A percentile compares a stretch with the other conserved stretches of the same genome.
These are phyloP conservation scores for Ocimum tenuiflorum DNA, from an alignment of 257 asterid species.

Conservation along the genomic window DNA sequence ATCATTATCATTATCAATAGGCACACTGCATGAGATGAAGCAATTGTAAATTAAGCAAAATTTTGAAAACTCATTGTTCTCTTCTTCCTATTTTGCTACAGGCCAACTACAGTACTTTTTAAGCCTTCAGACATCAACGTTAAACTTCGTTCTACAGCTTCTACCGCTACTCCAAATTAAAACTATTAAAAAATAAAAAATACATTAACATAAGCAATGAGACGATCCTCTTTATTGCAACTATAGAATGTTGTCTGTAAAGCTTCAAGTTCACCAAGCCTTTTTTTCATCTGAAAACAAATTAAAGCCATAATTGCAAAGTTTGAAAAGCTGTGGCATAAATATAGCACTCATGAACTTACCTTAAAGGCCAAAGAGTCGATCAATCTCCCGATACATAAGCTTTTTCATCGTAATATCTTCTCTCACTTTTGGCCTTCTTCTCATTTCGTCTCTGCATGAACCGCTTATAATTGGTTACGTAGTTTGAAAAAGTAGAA, in stretches of 20 bases:
- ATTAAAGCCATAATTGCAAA: conserved; percentile 7
- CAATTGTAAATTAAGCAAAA: too few relatives aligned
- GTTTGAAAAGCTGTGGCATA: neutral
- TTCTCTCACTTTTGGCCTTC: conserved; percentile 78
- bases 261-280: conserved; percentile 20
- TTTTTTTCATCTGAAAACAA: conserved; percentile 18
- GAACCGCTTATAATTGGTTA: neutral
- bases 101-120: too few relatives aligned
- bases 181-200: neutral
- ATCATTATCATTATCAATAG: too few relatives aligned
- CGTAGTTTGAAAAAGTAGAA: conserved; percentile 8
- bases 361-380: too few relatives aligned
- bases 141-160: conserved; percentile 18
- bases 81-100: too few relatives aligned
- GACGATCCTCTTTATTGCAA: conserved; percentile 21
- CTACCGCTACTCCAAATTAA: conserved; percentile 17
- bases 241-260: conserved; percentile 12
- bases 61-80: too few relatives aligned
- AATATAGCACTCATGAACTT: conserved; percentile 15
- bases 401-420: conserved; percentile 75
- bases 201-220: conserved; percentile 1
- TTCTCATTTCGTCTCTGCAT: conserved; percentile 88
- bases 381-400: conserved; percentile 68
- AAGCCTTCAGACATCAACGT: too few relatives aligned
- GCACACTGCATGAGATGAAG: too few relatives aligned